phyloP scores from a whole-genome alignment of 2,329 filamentous ascomycete species.

The Hortaea werneckii region DNA sequence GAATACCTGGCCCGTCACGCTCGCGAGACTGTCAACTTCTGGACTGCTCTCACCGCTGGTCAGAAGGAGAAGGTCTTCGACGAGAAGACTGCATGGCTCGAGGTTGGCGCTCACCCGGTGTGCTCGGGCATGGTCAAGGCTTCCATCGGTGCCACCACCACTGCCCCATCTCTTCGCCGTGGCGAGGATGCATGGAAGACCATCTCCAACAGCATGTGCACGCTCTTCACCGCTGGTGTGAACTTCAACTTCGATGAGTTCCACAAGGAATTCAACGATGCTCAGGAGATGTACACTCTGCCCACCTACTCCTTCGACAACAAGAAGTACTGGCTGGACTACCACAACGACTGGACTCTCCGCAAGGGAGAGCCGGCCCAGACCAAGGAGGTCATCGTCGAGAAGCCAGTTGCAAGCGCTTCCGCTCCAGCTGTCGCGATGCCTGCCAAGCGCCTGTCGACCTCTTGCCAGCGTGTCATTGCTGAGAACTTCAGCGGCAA shows the following conservation, averaged over 20 bases:
- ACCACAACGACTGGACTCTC: conserved; percentile 61
- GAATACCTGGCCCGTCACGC: conserved; percentile 56
- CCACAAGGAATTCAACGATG: conserved; percentile 50
- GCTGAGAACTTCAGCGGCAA: conserved; percentile 53
- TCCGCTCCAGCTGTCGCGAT: conserved; percentile 33
- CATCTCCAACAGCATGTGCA: conserved; percentile 46
- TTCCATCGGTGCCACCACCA: conserved; percentile 47
- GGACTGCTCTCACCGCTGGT: conserved; percentile 49
- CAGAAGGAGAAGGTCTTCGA: conserved; percentile 50
- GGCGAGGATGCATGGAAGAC: conserved; percentile 56
- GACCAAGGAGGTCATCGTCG: conserved; percentile 29
- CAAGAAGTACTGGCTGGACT: conserved; percentile 65
- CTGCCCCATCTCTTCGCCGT: conserved; percentile 52
- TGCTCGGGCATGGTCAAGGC: conserved; percentile 59
- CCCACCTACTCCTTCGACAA: conserved; percentile 59
- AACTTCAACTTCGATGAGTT: conserved; percentile 62
- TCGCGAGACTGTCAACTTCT: conserved; percentile 60
- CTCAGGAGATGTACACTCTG: conserved; percentile 52
- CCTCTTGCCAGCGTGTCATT: conserved; percentile 55
- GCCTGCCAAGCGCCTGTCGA: conserved; percentile 46
- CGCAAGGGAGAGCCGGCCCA: conserved; percentile 52
- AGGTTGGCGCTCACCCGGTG: conserved; percentile 65
- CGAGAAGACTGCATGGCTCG: conserved; percentile 59
- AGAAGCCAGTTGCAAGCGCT: conserved; percentile 24
- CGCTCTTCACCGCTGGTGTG: conserved; percentile 52